Percentiles rank a stretch among this genome's conserved stretches.
Evolutionary conservation across 495 filamentous ascomycete genomes (phyloP).

Genomic region (Staphylotrichum longicolle): DNA sequence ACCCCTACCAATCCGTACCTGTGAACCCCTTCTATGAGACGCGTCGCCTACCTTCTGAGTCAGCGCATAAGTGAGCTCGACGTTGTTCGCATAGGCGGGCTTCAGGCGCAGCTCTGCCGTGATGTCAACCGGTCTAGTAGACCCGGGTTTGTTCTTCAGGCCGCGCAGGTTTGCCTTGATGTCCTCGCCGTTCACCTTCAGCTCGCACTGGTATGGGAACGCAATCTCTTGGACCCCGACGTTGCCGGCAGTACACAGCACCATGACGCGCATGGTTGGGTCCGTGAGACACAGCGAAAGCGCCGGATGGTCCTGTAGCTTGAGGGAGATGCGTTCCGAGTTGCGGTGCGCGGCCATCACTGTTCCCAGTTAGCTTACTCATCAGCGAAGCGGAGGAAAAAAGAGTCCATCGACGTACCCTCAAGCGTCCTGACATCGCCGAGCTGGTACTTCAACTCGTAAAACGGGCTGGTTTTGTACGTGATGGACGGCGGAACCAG

Average conservation of each 20-base stretch:
- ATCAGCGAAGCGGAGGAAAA: slow-evolving; percentile 12
- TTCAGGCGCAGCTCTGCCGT: slow-evolving; percentile 71
- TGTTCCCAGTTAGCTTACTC: slow-evolving; percentile 31
- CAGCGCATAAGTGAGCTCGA: slow-evolving; percentile 87
- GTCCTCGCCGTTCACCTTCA: slow-evolving; percentile 84
- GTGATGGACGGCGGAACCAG: slow-evolving; percentile 21
- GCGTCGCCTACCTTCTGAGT: slow-evolving; percentile 66
- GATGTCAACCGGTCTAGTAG: slow-evolving; percentile 88
- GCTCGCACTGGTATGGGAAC: slow-evolving; percentile 87
- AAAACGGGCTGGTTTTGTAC: slow-evolving; percentile 82
- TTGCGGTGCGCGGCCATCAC: slow-evolving; percentile 62
- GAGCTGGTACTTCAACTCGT: slow-evolving; percentile 58
- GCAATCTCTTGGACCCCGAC: slow-evolving; percentile 67
- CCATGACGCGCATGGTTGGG: slow-evolving; percentile 62
- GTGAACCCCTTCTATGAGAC: slow-evolving; percentile 6
- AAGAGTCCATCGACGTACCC: slow-evolving; percentile 48
- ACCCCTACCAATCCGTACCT: slow-evolving; percentile 13
- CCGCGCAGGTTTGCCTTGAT: slow-evolving; percentile 87
- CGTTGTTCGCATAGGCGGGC: slow-evolving; percentile 64
- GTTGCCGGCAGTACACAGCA: slow-evolving; percentile 70
- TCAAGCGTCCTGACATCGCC: slow-evolving; percentile 64
- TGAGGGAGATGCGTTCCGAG: slow-evolving; percentile 52
- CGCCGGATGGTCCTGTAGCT: slow-evolving; percentile 45
- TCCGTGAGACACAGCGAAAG: slow-evolving; percentile 54
- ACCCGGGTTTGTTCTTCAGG: slow-evolving; percentile 91